phyloP scores from a whole-genome alignment of 139 green algal genomes.

The Chlorella ohadii region DNA sequence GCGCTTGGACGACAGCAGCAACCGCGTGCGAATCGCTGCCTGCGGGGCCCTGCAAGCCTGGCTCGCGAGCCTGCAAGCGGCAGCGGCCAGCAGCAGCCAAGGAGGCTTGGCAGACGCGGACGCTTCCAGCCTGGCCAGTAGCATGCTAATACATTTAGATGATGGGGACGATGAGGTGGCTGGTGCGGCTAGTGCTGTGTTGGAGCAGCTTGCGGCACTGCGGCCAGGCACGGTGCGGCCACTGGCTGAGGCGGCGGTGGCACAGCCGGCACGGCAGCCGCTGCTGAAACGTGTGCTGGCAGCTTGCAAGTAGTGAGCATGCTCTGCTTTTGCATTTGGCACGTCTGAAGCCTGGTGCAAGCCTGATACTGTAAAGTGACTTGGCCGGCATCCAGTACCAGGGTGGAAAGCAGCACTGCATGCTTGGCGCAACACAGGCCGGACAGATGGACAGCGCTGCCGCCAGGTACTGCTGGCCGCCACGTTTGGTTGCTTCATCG shows the following conservation, averaged over 20 bases:
- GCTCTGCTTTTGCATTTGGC: neutral
- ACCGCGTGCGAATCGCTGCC: conserved; percentile 58
- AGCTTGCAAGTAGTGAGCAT: neutral
- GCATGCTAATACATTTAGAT: conserved; percentile 85
- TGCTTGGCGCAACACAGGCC: too few relatives aligned
- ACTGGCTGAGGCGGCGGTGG: neutral
- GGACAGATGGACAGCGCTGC: too few relatives aligned
- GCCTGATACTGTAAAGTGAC: neutral
- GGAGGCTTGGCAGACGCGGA: neutral
- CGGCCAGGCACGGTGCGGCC: neutral
- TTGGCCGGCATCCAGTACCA: too few relatives aligned
- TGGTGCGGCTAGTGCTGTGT: conserved; percentile 43
- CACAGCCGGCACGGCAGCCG: neutral
- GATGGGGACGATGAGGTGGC: conserved; percentile 69
- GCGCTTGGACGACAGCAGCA: conserved; percentile 85
- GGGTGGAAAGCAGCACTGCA: too few relatives aligned
- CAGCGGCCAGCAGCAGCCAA: neutral
- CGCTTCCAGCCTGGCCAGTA: conserved; percentile 46
- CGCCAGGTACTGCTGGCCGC: too few relatives aligned
- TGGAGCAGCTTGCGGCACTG: neutral
- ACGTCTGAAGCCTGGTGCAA: too few relatives aligned
- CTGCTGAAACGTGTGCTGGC: neutral
- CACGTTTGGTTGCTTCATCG: too few relatives aligned
- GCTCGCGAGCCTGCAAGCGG: neutral
- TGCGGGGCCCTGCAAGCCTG: conserved; percentile 32